phyloP scores from a whole-genome alignment of 495 filamentous ascomycete species.

The Entonaema liquescens region DNA sequence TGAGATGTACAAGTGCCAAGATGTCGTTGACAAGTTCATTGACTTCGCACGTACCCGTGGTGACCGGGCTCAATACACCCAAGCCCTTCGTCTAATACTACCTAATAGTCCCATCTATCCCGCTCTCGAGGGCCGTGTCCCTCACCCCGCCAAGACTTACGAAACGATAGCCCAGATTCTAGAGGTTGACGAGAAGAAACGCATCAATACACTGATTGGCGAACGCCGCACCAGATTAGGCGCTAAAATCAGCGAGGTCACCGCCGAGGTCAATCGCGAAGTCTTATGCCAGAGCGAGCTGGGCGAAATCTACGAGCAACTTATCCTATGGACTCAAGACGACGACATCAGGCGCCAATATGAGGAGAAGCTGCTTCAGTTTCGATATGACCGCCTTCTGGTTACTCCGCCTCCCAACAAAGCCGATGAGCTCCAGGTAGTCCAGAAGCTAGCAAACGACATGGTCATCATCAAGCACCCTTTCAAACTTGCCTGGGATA shows the following conservation, averaged over 20 bases:
- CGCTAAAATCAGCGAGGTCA: conserved; percentile 82
- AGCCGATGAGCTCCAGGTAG: conserved; percentile 69
- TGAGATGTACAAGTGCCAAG: conserved; percentile 75
- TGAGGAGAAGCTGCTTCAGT: conserved; percentile 89
- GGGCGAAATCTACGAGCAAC: conserved; percentile 76
- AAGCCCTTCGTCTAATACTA: conserved; percentile 76
- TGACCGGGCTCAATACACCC: conserved; percentile 73
- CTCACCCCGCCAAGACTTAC: conserved; percentile 82
- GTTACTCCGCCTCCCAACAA: conserved; percentile 73
- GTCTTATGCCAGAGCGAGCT: conserved; percentile 75
- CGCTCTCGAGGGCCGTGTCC: conserved; percentile 85
- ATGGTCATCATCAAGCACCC: conserved; percentile 97
- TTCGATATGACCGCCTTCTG: conserved; percentile 77
- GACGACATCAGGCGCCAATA: conserved; percentile 84
- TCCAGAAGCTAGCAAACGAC: conserved; percentile 78
- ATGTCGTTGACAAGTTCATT: conserved; percentile 81
- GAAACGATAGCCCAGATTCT: conserved; percentile 83
- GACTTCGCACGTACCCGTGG: conserved; percentile 74
- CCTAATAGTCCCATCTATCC: conserved; percentile 80
- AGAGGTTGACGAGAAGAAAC: conserved; percentile 87
- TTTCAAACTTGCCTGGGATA: conserved; percentile 88
- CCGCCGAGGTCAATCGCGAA: conserved; percentile 85
- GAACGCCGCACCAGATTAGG: conserved; percentile 89
- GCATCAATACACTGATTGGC: conserved; percentile 89
- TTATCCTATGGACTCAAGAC: conserved; percentile 90